Evolutionary conservation across 805 yeast genomes (phyloP), one percentile per base, ranked within the genome.

Genomic region (Candida vartiovaarae): DNA sequence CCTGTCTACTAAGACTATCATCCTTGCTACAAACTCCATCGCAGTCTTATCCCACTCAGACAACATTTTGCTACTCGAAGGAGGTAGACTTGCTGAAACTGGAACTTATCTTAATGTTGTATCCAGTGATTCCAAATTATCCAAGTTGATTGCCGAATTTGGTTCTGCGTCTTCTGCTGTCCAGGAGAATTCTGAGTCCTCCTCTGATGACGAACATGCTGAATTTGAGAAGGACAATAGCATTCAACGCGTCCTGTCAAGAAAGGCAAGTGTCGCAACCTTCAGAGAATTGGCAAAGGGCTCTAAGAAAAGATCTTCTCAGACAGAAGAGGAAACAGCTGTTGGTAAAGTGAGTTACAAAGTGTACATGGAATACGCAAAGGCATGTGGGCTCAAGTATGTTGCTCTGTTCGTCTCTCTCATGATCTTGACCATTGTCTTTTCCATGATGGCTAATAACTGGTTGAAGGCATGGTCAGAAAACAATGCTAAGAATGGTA

Each of bases 381-480:
- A 74, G 48, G 96, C 98, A 0, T 90, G 96, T 68, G 87, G 86
- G 49, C 75, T 83, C 6, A 65, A 57, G 40, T 78, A 76, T 15
- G 20, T 48, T 95, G 89, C 15, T 26, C 70, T 0, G 53, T 83
- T 3, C 82, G 81, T 59, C 52, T 15, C 20, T 15, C 2, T 15
- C 20, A 15, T 88, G 40, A 41, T 59, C 1, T 70, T 78, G 50
- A 71, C 84, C 48, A 57, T 83, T n/a, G 38, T 74, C 4, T 72
- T 8, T 57, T 80, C 39, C 74, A 80, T 45, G 91, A 87, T 40
- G 66, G 67, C 37, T 32, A 89, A 82, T 60, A 76, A 90, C 42
- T 93, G 99, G 99, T 76, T 93, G 56, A 93, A 93, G 63, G 87
- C 87, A 62, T 93, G 99, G 99, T 86, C 98, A 9, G 99, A 93